A percentile compares a stretch with the other conserved stretches of the same genome.
Conservation (phyloP, 139 green algal species). For the Picochlorum sp. region DNA sequence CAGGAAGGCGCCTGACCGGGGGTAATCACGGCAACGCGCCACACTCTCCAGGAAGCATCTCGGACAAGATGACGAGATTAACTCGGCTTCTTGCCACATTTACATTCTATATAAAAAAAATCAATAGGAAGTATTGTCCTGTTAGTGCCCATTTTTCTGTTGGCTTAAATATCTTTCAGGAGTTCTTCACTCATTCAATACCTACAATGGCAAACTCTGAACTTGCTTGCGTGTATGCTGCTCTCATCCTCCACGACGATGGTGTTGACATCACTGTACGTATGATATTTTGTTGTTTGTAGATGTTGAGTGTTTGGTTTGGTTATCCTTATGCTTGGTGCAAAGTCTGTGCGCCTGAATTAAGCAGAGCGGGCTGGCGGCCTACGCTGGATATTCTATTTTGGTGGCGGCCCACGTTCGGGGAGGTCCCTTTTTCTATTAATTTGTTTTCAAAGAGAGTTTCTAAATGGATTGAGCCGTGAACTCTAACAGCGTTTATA, state of each 20-base stretch:
- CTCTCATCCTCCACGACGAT: constrained; percentile 94
- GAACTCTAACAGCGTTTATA: neutral
- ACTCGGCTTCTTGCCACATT: too few relatives aligned
- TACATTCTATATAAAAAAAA: too few relatives aligned
- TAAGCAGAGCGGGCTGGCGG: neutral
- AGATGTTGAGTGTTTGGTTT: neutral
- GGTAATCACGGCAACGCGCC: too few relatives aligned
- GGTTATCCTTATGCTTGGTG: neutral
- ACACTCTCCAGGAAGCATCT: too few relatives aligned
- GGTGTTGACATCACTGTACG: constrained; percentile 79
- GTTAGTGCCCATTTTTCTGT: constrained; percentile 4
- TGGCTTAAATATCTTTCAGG: constrained; percentile 64
- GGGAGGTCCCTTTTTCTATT: neutral
- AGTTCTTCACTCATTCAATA: constrained; percentile 13
- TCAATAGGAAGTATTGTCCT: neutral
- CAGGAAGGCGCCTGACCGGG: too few relatives aligned
- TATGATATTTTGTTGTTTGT: constrained; percentile 1
- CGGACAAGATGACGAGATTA: too few relatives aligned
- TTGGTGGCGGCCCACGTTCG: too few relatives aligned
- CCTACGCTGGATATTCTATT: neutral
- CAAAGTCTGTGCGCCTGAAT: neutral
- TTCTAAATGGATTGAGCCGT: neutral
- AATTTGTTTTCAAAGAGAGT: neutral
- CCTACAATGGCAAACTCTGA: constrained; percentile 64
- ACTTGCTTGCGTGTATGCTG: constrained; percentile 90